phyloP scores from a whole-genome alignment of 768 basidiomycete species.

The Termitomyces heimii region DNA sequence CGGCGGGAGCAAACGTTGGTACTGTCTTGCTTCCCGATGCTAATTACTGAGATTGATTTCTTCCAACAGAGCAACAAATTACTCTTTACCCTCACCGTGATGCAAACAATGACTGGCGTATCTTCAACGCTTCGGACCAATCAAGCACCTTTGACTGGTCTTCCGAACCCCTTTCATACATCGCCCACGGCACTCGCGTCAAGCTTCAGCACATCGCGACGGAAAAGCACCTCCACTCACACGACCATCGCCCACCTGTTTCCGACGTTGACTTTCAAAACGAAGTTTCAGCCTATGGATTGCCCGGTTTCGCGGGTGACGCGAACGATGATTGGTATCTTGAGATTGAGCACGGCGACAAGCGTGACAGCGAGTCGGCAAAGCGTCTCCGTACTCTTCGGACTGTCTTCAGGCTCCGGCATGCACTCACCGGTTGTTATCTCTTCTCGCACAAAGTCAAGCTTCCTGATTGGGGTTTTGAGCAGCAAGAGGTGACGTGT shows the following conservation, averaged over 20 bases:
- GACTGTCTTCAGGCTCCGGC: constrained; percentile 78
- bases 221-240: constrained; percentile 87
- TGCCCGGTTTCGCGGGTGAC: constrained; percentile 80
- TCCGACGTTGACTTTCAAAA: constrained; percentile 99
- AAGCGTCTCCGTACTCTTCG: constrained; percentile 75
- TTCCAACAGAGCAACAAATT: constrained; percentile 83
- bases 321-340: constrained; percentile 91
- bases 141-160: constrained; percentile 40
- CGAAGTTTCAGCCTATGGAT: constrained; percentile 93
- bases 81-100: constrained; percentile 99
- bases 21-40: neutral
- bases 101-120: constrained; percentile 88
- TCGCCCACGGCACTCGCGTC: constrained; percentile 64
- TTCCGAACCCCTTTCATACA: constrained; percentile 48
- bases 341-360: constrained; percentile 72
- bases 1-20: constrained; percentile 76
- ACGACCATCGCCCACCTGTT: constrained; percentile 91
- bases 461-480: constrained; percentile 94
- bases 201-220: constrained; percentile 79
- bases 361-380: constrained; percentile 56
- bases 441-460: constrained; percentile 98
- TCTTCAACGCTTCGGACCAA: constrained; percentile 66
- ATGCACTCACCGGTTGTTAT: constrained; percentile 88
- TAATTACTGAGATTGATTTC: neutral
- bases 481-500: constrained; percentile 99